phyloP scores from a whole-genome alignment of 371 early-diverging fungal genomes.

The Rhizopus sp. region DNA sequence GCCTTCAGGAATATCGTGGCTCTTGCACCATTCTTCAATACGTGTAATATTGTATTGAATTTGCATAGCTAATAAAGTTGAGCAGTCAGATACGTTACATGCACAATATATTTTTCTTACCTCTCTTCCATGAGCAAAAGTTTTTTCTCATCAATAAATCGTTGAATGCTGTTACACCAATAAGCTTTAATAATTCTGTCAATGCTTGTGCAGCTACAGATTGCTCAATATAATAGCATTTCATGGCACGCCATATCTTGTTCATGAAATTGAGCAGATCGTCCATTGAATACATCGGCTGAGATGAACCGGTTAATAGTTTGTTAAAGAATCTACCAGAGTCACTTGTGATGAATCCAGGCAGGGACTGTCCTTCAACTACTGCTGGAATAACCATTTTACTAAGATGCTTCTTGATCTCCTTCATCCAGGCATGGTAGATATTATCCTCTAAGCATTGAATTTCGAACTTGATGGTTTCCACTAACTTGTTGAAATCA shows the following conservation, averaged over 20 bases:
- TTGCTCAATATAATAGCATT: slow-evolving; percentile 92
- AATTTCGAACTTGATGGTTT: slow-evolving; percentile 66
- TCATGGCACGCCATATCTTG: slow-evolving; percentile 90
- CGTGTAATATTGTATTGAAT: slow-evolving; percentile 97
- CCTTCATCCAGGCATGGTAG: slow-evolving; percentile 88
- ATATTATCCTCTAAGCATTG: slow-evolving; percentile 72
- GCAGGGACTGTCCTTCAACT: slow-evolving; percentile 91
- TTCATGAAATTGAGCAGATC: slow-evolving; percentile 88
- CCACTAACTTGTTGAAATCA: slow-evolving; percentile 56
- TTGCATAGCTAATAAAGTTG: slow-evolving; percentile 72
- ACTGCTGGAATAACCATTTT: slow-evolving; percentile 94
- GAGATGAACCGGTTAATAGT: slow-evolving; percentile 70
- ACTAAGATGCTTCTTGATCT: slow-evolving; percentile 86
- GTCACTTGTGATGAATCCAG: slow-evolving; percentile 89
- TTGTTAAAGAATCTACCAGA: slow-evolving; percentile 83
- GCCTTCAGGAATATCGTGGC: slow-evolving; percentile 89
- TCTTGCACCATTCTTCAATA: slow-evolving; percentile 97
- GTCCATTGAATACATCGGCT: slow-evolving; percentile 85
- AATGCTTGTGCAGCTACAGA: slow-evolving; percentile 80
- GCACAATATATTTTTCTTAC: slow-evolving; percentile 25
- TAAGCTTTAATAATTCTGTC: slow-evolving; percentile 85
- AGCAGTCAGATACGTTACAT: neutral
- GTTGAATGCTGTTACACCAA: slow-evolving; percentile 94
- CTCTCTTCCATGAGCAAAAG: slow-evolving; percentile 88
- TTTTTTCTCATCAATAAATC: slow-evolving; percentile 90